Conservation (phyloP, 805 yeast genomes). For the Suhomyces prunicola region DNA sequence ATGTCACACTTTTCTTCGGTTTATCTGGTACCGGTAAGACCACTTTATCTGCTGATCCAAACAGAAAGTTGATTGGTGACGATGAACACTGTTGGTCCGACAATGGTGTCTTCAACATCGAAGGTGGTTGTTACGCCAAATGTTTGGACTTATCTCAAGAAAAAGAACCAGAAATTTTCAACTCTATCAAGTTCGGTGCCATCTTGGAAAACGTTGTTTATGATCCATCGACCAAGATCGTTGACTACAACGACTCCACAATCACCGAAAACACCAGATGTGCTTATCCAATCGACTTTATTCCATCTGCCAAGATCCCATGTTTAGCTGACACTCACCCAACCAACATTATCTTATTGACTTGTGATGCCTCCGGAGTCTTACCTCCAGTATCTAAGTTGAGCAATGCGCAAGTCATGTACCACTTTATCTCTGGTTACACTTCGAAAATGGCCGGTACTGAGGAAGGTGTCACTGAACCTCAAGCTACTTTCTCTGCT, state of each 20-base stretch:
- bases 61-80: conserved; percentile 92
- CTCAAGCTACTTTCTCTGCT: conserved; percentile 96
- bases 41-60: conserved; percentile 93
- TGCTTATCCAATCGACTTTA: conserved; percentile 96
- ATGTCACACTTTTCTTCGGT: conserved; percentile 94
- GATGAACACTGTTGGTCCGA: conserved; percentile 99
- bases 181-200: conserved; percentile 92
- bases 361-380: conserved; percentile 98
- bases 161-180: conserved; percentile 96
- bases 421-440: conserved; percentile 97
- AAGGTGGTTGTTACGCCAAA: conserved; percentile 99
- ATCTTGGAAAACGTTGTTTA: conserved; percentile 91
- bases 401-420: conserved; percentile 95
- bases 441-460: conserved; percentile 99
- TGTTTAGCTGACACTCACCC: conserved; percentile 90
- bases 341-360: conserved; percentile 82
- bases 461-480: conserved; percentile 97
- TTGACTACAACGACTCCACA: conserved; percentile 76
- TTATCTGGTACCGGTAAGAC: conserved; percentile 98
- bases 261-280: conserved; percentile 98
- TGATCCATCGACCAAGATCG: conserved; percentile 72
- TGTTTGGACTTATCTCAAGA: conserved; percentile 85
- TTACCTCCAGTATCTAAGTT: conserved; percentile 95
- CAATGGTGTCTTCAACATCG: conserved; percentile 96
- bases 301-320: conserved; percentile 94